A percentile compares a stretch with the other conserved stretches of the same genome.
Evolutionary conservation across 169 alveolate genomes (phyloP).

Genomic region (Haemoproteus tartakovskyi): DNA sequence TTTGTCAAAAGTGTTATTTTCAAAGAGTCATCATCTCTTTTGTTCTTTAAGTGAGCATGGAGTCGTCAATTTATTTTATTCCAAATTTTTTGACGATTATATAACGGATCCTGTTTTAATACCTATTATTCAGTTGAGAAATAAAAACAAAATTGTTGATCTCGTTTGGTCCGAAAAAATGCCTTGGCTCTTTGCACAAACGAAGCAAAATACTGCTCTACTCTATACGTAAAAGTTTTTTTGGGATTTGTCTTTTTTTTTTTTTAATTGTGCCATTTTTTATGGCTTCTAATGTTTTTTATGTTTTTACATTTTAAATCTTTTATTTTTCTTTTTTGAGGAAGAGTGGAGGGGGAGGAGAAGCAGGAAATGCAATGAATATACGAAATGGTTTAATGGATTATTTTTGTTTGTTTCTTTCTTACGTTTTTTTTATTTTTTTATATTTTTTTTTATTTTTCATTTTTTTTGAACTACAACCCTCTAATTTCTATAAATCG

Average conservation of each 20-base stretch:
- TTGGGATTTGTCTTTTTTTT: too few species aligned
- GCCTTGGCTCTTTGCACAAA: conserved; percentile 60
- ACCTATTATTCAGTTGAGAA: conserved; percentile 31
- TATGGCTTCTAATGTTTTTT: neutral
- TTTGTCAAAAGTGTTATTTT: conserved; percentile 55
- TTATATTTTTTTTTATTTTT: too few species aligned
- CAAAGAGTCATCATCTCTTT: conserved; percentile 39
- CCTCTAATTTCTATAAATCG: too few species aligned
- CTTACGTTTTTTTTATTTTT: too few species aligned
- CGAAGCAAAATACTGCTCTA: conserved; percentile 33
- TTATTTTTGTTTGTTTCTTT: too few species aligned
- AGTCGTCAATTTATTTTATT: conserved; percentile 53
- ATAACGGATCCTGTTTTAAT: conserved; percentile 61
- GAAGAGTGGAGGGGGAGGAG: too few species aligned
- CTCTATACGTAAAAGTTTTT: conserved; percentile 23
- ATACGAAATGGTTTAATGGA: too few species aligned
- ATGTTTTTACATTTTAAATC: neutral
- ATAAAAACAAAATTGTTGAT: conserved; percentile 37
- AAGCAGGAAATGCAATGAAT: too few species aligned
- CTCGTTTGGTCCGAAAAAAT: conserved; percentile 46
- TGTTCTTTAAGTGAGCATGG: conserved; percentile 55
- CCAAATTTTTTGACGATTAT: conserved; percentile 63
- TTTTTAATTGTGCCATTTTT: too few species aligned
- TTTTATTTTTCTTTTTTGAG: too few species aligned
- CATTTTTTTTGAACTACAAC: too few species aligned